Percentiles rank a stretch among this genome's conserved stretches.
Evolutionary conservation across 2,329 filamentous ascomycete species (phyloP).

Genomic region (Cladosporium sp.): DNA sequence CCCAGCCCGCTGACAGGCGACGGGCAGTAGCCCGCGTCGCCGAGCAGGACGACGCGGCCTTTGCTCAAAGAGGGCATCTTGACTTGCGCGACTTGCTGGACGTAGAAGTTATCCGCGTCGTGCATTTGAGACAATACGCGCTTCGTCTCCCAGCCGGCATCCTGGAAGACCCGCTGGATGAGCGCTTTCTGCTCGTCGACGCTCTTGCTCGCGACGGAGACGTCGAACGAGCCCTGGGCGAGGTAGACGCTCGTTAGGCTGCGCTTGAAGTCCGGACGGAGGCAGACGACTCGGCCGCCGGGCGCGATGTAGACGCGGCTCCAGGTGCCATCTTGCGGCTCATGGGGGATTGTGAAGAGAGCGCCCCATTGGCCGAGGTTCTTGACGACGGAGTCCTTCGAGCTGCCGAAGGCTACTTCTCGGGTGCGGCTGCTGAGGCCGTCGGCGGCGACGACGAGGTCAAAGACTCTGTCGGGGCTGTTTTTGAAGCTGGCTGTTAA

Average conservation of each 20-base stretch:
- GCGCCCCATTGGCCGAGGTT: constrained; percentile 24
- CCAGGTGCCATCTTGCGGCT: constrained; percentile 23
- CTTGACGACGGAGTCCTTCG: constrained; percentile 15
- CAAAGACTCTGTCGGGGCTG: constrained; percentile 13
- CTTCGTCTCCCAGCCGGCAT: constrained; percentile 24
- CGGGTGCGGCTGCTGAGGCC: constrained; percentile 27
- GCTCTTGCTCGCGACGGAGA: constrained; percentile 17
- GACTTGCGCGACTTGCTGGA: constrained; percentile 27
- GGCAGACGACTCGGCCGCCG: constrained; percentile 23
- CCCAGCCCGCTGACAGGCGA: constrained; percentile 31
- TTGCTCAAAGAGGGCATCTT: constrained; percentile 25
- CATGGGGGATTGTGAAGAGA: constrained; percentile 27
- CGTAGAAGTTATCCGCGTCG: constrained; percentile 28
- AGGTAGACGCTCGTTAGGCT: constrained; percentile 24
- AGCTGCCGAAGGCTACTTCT: constrained; percentile 22
- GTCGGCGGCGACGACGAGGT: constrained; percentile 30
- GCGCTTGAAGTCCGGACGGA: constrained; percentile 22
- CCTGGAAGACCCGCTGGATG: constrained; percentile 21
- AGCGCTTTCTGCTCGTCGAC: constrained; percentile 22
- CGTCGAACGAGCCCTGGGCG: constrained; percentile 18
- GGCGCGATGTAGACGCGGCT: constrained; percentile 27
- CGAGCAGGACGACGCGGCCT: constrained; percentile 26
- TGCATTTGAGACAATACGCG: constrained; percentile 24
- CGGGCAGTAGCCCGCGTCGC: constrained; percentile 28
- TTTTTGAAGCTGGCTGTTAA: constrained; percentile 25